phyloP scores from a whole-genome alignment of 208 protist genomes.

The Porcisia hertigi region DNA sequence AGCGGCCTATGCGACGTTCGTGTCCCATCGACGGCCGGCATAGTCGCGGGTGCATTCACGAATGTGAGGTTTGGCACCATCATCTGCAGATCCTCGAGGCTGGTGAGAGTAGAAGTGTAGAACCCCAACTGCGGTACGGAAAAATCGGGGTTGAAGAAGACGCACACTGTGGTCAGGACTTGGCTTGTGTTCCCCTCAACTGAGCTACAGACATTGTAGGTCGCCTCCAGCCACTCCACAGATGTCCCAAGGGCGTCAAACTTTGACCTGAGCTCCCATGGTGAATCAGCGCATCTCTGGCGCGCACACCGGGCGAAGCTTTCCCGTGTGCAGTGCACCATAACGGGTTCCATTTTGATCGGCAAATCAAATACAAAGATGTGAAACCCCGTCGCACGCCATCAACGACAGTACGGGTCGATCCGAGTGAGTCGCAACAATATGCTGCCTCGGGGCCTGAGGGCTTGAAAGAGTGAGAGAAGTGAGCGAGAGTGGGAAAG shows the following conservation, averaged over 20 bases:
- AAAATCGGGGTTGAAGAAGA: conserved; percentile 24
- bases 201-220: background rate
- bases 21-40: background rate
- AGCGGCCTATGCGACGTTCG: conserved; percentile 11
- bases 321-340: conserved; percentile 9
- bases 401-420: too few relatives aligned
- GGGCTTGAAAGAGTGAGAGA: background rate
- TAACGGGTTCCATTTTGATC: conserved; percentile 3
- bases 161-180: conserved; percentile 13
- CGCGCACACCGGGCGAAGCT: conserved; percentile 3
- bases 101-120: conserved; percentile 19
- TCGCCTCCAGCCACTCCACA: conserved; percentile 23
- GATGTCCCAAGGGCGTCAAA: background rate
- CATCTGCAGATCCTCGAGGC: conserved; percentile 19
- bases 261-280: conserved; percentile 18
- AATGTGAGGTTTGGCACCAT: conserved; percentile 30
- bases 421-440: background rate
- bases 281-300: background rate
- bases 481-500: conserved; percentile 20
- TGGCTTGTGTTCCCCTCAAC: too few relatives aligned
- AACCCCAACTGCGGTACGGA: conserved; percentile 50
- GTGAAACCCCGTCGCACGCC: background rate
- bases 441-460: background rate
- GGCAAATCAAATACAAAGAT: background rate
- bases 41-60: background rate